Evolutionary conservation across 1,139 yeast species (phyloP), one percentile per base, ranked within the genome.

Genomic region (Blastobotrys raffinosifermentans): DNA sequence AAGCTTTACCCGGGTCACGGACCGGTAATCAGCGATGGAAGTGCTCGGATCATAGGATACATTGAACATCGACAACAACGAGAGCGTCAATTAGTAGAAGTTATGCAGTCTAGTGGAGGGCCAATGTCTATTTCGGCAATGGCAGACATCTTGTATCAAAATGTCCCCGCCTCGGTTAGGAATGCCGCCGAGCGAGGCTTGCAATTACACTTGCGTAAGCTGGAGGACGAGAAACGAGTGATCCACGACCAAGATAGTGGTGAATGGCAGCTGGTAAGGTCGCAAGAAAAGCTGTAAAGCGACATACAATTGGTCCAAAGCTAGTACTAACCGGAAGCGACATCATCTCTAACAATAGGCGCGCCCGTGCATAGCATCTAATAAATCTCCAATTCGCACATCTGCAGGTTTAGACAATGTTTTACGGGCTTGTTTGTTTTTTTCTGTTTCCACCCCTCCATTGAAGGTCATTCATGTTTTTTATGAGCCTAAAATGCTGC

Each of bases 1-100:
- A 29, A 29, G 22, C 55, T 63, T 22, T 61, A 57, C 35, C 69
- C 69, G 0, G 69, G 65, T 9, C 69, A 64, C 35, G 68, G 69
- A 14, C 61, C 58, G 17, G 45, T 55, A 13, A 49, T 64, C 18
- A 43, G 42, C 13, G 57, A 62, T 26, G 64, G 64, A 11, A 48
- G 44, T 8, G 48, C 39, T n/a, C 54, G 51, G 37, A 53, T 63
- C 41, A 30, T 44, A 10, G 55, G 51, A 38, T 63, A 63, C 46
- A 57, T 63, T 16, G 44, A 39, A 21, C 69, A 63, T 41, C 58
- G 69, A 4, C 47, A 43, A 26, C 50, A 50, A 25, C 58, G 69
- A 8, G 67, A 63, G 39, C 44, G 52, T 21, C 57, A 62, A 46
- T 51, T 63, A 8, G 34, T 57, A n/a, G 43, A 38, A 4, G 37